These are phyloP conservation scores for Gynandropsis gynandra DNA, from an alignment of 345 rosid species.

Conservation along the genomic window DNA sequence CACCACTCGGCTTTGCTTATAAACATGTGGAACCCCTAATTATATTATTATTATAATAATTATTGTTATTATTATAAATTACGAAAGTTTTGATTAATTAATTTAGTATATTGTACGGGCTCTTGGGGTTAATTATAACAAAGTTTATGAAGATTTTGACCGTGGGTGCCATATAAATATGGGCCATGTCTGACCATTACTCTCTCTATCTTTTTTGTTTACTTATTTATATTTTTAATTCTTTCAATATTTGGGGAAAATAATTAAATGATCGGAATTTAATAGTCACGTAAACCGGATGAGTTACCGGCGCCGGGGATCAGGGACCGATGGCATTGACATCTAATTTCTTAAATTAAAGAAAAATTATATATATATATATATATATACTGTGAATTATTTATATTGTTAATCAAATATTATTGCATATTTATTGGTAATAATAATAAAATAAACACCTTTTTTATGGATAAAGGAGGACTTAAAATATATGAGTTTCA, in stretches of 20 bases:
- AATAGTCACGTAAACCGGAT: conserved; percentile 17
- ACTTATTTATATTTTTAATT: conserved; percentile 14
- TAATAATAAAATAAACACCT: too few species aligned
- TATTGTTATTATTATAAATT: not conserved
- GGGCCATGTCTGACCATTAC: conserved; percentile 25
- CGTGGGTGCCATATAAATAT: conserved; percentile 18
- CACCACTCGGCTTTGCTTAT: conserved; percentile 28
- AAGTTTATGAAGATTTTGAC: conserved; percentile 8
- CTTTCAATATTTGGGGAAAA: conserved; percentile 7
- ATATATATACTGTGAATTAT: not conserved
- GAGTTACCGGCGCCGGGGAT: conserved; percentile 27
- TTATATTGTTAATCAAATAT: too few species aligned
- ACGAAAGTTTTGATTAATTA: conserved; percentile 11
- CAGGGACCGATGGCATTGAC: conserved; percentile 22
- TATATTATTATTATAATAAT: conserved; percentile 5
- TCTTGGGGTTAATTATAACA: conserved; percentile 18
- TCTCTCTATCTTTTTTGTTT: not conserved
- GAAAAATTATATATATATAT: not conserved
- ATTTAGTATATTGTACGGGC: conserved; percentile 22
- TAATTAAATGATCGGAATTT: conserved; percentile 21
- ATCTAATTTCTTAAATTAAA: conserved; percentile 2
- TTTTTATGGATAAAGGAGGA: too few species aligned
- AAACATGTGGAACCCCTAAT: conserved; percentile 23
- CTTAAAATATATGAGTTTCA: too few species aligned
- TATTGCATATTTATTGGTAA: too few species aligned